Percentiles rank a stretch among this genome's conserved stretches.
phyloP scores from a whole-genome alignment of 2,329 filamentous ascomycete genomes.

The Aureobasidium sp. region DNA sequence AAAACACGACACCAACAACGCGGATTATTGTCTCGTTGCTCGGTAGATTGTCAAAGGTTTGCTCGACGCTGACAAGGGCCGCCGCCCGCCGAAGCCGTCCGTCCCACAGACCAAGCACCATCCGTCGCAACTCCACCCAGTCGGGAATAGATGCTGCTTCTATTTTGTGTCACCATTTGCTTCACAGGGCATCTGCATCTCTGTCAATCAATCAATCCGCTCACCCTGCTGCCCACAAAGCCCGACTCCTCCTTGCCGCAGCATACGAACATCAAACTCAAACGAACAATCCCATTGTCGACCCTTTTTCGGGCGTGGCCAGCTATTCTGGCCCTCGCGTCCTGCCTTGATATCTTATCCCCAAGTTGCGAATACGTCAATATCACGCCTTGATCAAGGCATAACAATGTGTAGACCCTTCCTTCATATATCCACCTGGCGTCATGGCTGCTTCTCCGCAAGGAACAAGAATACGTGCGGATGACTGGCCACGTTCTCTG shows the following conservation, averaged over 20 bases:
- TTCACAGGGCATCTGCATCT: slow-evolving; percentile 1
- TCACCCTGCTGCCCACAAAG: background rate
- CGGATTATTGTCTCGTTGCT: slow-evolving; percentile 14
- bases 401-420: slow-evolving; percentile 4
- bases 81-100: slow-evolving; percentile 13
- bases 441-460: slow-evolving; percentile 12
- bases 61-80: slow-evolving; percentile 10
- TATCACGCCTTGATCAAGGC: slow-evolving; percentile 1
- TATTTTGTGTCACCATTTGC: slow-evolving; percentile 11
- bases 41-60: slow-evolving; percentile 12
- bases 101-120: slow-evolving; percentile 10
- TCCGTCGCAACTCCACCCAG: background rate
- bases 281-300: slow-evolving; percentile 3
- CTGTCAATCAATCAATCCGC: background rate
- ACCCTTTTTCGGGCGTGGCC: background rate
- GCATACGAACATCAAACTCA: slow-evolving; percentile 6
- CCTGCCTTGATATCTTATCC: background rate
- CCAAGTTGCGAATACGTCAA: background rate
- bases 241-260: slow-evolving; percentile 8
- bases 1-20: slow-evolving; percentile 8
- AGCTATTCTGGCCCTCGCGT: background rate
- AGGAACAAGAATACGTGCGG: slow-evolving; percentile 13
- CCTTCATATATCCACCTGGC: slow-evolving; percentile 10
- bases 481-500: background rate
- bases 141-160: slow-evolving; percentile 10